A percentile compares a stretch with the other conserved stretches of the same genome.
These are phyloP conservation scores for Dillenia suffruticosa DNA, from an alignment of 164 flowering plant species.

Conservation along the genomic window DNA sequence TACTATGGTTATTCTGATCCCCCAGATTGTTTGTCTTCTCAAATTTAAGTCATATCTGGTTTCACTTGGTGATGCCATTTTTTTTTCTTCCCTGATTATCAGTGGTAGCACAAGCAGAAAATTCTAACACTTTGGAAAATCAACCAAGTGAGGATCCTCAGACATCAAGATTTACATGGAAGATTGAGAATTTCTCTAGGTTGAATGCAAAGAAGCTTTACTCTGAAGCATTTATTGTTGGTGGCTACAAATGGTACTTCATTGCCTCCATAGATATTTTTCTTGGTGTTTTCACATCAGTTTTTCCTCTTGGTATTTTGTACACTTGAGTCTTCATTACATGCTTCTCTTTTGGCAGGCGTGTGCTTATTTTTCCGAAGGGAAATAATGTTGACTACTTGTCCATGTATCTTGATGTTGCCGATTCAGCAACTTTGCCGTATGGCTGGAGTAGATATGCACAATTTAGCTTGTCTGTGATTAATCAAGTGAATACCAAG, in stretches of 20 bases:
- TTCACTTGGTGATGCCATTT: not conserved
- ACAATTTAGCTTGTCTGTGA: constrained; percentile 49
- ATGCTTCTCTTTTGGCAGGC: constrained; percentile 33
- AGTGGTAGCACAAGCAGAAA: constrained; percentile 43
- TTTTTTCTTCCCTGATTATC: not conserved
- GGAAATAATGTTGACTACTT: constrained; percentile 61
- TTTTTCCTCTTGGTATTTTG: not conserved
- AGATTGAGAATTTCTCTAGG: constrained; percentile 56
- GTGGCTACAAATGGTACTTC: constrained; percentile 65
- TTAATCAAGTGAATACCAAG: constrained; percentile 51
- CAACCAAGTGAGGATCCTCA: constrained; percentile 57
- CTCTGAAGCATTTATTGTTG: constrained; percentile 54
- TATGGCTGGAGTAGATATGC: constrained; percentile 69
- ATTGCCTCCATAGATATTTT: not conserved
- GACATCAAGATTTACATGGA: constrained; percentile 65
- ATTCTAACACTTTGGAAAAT: constrained; percentile 33
- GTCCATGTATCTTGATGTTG: constrained; percentile 71
- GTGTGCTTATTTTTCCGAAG: constrained; percentile 59
- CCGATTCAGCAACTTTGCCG: constrained; percentile 51
- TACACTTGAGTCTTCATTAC: too few species aligned
- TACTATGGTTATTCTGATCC: too few species aligned
- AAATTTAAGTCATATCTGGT: not conserved
- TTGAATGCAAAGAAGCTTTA: constrained; percentile 51
- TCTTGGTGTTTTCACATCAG: not conserved
- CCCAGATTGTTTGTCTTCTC: too few species aligned